These are phyloP conservation scores for Phytophthora hibernalis DNA, from an alignment of 352 stramenopile genomes.

Conservation along the genomic window DNA sequence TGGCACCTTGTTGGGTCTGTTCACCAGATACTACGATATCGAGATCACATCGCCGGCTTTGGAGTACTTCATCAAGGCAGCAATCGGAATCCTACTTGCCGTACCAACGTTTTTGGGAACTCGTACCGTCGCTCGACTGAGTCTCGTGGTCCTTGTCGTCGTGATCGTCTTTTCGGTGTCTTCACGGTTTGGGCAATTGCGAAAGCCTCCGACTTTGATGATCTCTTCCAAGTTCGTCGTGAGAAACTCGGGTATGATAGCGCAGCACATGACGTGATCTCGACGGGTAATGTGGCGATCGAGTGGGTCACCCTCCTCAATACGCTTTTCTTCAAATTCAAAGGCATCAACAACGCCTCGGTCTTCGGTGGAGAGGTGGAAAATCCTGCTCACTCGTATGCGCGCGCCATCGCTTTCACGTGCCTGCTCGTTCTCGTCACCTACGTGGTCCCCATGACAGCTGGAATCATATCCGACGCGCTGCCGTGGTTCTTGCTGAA, in stretches of 20 bases:
- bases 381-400: slow-evolving; percentile 85
- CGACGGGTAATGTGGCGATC: slow-evolving; percentile 48
- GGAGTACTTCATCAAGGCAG: slow-evolving; percentile 47
- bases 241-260: slow-evolving; percentile 28
- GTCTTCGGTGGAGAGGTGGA: slow-evolving; percentile 92
- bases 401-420: slow-evolving; percentile 82
- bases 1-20: slow-evolving; percentile 44
- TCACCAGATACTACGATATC: slow-evolving; percentile 44
- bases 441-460: slow-evolving; percentile 92
- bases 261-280: slow-evolving; percentile 23
- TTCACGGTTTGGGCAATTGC: slow-evolving; percentile 59
- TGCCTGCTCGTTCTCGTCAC: slow-evolving; percentile 77
- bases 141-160: slow-evolving; percentile 37
- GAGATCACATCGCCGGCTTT: slow-evolving; percentile 30
- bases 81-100: slow-evolving; percentile 42
- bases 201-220: slow-evolving; percentile 34
- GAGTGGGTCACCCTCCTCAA: slow-evolving; percentile 91
- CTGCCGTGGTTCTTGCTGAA: slow-evolving; percentile 77
- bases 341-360: slow-evolving; percentile 92
- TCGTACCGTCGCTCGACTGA: slow-evolving; percentile 37
- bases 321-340: slow-evolving; percentile 97
- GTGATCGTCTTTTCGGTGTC: slow-evolving; percentile 47
- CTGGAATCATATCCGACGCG: slow-evolving; percentile 63
- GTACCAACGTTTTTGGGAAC: slow-evolving; percentile 53
- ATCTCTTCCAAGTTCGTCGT: slow-evolving; percentile 56